Conservation (phyloP, 2,329 filamentous ascomycete genomes). For the Penicillium glabrum region DNA sequence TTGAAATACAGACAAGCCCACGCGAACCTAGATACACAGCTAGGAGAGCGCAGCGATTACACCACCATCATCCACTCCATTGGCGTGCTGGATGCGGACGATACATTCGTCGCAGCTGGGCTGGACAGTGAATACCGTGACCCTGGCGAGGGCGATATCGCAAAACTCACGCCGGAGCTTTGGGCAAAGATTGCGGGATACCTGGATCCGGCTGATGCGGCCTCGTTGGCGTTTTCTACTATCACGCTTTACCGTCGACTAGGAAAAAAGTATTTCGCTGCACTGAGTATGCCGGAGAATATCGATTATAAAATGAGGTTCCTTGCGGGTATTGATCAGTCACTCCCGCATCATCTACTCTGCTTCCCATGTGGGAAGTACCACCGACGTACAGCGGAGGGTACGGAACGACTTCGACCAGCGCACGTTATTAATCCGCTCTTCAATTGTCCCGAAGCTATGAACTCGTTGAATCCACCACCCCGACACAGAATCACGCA, state of each 20-base stretch:
- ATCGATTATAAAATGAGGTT: slow-evolving; percentile 50
- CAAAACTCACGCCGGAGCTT: slow-evolving; percentile 44
- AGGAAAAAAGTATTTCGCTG: slow-evolving; percentile 40
- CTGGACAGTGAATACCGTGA: slow-evolving; percentile 23
- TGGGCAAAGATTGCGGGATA: slow-evolving; percentile 48
- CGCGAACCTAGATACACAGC: slow-evolving; percentile 32
- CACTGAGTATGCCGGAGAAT: slow-evolving; percentile 46
- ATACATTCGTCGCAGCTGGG: slow-evolving; percentile 17
- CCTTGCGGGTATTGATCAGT: slow-evolving; percentile 51
- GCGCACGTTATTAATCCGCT: slow-evolving; percentile 57
- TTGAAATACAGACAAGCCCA: slow-evolving; percentile 32
- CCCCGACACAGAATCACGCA: slow-evolving; percentile 56
- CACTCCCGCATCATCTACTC: slow-evolving; percentile 57
- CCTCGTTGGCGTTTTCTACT: slow-evolving; percentile 51
- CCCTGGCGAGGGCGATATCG: slow-evolving; percentile 45
- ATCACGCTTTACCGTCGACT: slow-evolving; percentile 48
- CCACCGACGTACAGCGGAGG: slow-evolving; percentile 55
- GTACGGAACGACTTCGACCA: slow-evolving; percentile 55
- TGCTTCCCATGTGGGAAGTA: slow-evolving; percentile 60
- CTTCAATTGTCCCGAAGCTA: slow-evolving; percentile 56
- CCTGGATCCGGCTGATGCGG: slow-evolving; percentile 48
- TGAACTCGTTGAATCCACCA: slow-evolving; percentile 47
- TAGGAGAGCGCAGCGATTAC: slow-evolving; percentile 39
- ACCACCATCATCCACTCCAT: slow-evolving; percentile 38
- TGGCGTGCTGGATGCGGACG: slow-evolving; percentile 31